Base-by-base conservation (phyloP, 139 green algal species). In the Chlorella vulgaris region DNA sequence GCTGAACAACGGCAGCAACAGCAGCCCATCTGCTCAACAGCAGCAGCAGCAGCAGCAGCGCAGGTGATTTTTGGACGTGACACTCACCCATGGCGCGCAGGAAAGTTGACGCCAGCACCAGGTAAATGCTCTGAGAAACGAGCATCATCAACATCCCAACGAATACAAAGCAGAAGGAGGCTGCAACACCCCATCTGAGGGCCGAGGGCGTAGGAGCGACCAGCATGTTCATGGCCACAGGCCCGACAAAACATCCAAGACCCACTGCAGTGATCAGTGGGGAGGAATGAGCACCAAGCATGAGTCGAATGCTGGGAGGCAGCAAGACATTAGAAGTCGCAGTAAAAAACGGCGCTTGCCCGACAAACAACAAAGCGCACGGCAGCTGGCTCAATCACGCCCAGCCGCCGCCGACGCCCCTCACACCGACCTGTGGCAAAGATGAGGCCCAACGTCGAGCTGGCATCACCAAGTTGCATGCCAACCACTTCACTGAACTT, bases 191-290 rank as follows among this genome's bases (percentile, higher is more conserved):
- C 58, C 81, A 82, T 38, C 81, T 43, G 63, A 89, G 63, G 7
- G 71, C 15, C 1, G 19, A 31, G 13, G 51, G 28, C 31, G 3
- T 5, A 8, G 77, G 78, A 33, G 68, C 26, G 6, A 83, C 76
- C 35, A 86, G n/a, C 22, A 29, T 31, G 74, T 90, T 90, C 35
- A 86, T 74, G 29, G 82, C 13, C n/a, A 90, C 24, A 3, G 88
- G 86, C 0, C 88, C 88, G 26, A 91, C 47, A 43, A 91, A 85
- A 61, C 86, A 90, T 40, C 77, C 88, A 10, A 90, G 26, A 15
- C 88, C 88, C 19, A 91, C 84, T 69, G 74, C 39, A 22, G 7
- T 15, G 35, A 29, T 28, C 65, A 33, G 65, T 40, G 62, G n/a
- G 6, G n/a, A 21, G 29, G 62, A n/a, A 65, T 21, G 22, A n/a